These are phyloP conservation scores for Lithospermum erythrorhizon DNA, from an alignment of 257 asterid species.

Conservation along the genomic window DNA sequence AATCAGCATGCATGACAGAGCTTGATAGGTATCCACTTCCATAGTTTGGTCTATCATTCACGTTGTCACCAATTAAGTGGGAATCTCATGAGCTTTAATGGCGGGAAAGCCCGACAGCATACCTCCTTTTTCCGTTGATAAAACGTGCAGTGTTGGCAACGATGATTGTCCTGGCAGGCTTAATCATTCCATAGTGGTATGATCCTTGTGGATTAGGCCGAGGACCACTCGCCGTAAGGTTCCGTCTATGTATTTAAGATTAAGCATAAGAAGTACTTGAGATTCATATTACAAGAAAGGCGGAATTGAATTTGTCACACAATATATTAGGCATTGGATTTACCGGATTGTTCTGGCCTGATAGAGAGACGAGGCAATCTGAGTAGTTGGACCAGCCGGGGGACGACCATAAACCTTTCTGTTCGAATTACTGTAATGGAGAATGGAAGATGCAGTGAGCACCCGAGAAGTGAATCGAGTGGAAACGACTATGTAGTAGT, in stretches of 20 bases:
- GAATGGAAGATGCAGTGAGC: constrained; percentile 75
- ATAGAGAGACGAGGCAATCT: constrained; percentile 50
- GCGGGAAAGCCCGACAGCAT: constrained; percentile 87
- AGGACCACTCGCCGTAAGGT: constrained; percentile 90
- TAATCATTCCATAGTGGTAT: constrained; percentile 83
- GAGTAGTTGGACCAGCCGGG: constrained; percentile 84
- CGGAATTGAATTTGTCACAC: background rate
- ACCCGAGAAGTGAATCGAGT: constrained; percentile 68
- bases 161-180: constrained; percentile 60
- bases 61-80: constrained; percentile 86
- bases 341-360: constrained; percentile 96
- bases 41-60: constrained; percentile 41
- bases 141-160: constrained; percentile 81
- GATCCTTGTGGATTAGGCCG: constrained; percentile 99
- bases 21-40: constrained; percentile 55
- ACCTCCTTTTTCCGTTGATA: constrained; percentile 71
- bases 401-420: constrained; percentile 55
- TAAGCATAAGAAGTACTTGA: constrained; percentile 8
- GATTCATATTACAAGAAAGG: background rate
- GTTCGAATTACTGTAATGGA: constrained; percentile 70
- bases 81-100: constrained; percentile 77
- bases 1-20: constrained; percentile 73
- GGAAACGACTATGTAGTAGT: constrained; percentile 67
- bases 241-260: constrained; percentile 41
- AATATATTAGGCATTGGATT: constrained; percentile 2